A percentile compares a stretch with the other conserved stretches of the same genome.
phyloP scores from a whole-genome alignment of 2,329 filamentous ascomycete species.

The Botrytis deweyae region DNA sequence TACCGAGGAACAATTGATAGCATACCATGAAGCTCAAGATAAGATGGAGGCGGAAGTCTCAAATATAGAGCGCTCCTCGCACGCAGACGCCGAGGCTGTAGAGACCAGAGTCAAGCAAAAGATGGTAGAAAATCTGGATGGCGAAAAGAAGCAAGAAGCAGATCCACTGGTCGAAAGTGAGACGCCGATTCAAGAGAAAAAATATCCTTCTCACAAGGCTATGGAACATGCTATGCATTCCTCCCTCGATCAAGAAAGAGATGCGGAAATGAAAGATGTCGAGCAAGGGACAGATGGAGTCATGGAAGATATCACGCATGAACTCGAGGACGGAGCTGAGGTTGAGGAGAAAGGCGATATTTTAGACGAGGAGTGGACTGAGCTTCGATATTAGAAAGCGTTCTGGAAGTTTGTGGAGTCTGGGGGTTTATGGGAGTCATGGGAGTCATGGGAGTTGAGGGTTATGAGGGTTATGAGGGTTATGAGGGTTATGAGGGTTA shows the following conservation, averaged over 20 bases:
- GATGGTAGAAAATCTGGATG: too few species aligned
- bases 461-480: too few species aligned
- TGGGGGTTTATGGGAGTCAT: too few species aligned
- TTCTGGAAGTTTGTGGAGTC: too few species aligned
- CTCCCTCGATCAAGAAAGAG: background rate
- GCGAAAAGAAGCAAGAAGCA: background rate
- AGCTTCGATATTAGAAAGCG: background rate
- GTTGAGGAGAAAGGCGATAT: accelerated
- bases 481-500: too few species aligned
- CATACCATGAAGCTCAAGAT: background rate
- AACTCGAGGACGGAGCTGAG: background rate
- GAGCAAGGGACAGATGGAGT: background rate
- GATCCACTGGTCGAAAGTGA: background rate
- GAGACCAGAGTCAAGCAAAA: background rate
- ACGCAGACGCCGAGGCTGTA: accelerated
- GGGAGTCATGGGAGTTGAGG: too few species aligned
- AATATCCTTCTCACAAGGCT: accelerated
- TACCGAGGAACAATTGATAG: background rate
- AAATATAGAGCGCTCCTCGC: background rate
- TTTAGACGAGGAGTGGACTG: background rate
- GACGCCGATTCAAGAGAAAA: background rate
- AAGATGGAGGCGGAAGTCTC: background rate
- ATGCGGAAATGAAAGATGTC: background rate
- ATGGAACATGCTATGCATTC: too few species aligned
- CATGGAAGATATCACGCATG: background rate